Evolutionary conservation across 1,284 basidiomycete genomes (phyloP).

Genomic region (Coniferiporia weirii): DNA sequence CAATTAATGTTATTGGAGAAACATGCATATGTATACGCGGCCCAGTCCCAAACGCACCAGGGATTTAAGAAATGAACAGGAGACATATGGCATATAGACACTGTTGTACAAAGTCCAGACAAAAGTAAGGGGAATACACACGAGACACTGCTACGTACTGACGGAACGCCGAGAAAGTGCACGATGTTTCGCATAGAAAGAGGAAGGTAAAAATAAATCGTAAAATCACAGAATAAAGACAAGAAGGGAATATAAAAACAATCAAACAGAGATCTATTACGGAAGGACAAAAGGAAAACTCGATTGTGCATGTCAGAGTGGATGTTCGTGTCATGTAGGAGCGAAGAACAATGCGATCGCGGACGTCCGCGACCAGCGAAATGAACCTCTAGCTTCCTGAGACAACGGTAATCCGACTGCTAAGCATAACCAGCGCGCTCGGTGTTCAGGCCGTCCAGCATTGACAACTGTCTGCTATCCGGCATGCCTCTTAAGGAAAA

Average conservation of each 20-base stretch:
- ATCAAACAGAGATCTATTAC: neutral
- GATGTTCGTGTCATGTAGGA: neutral
- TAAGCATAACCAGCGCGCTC: neutral
- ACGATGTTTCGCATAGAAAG: slow-evolving; percentile 8
- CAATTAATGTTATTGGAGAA: too few species aligned
- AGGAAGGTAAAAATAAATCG: neutral
- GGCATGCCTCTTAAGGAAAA: neutral
- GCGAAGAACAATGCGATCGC: slow-evolving; percentile 4
- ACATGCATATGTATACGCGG: too few species aligned
- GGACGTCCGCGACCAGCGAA: neutral
- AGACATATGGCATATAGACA: slow-evolving; percentile 6
- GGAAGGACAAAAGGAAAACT: neutral
- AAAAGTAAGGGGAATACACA: slow-evolving; percentile 3
- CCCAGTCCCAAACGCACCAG: neutral
- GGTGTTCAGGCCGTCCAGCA: slow-evolving; percentile 4
- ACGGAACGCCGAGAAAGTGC: neutral
- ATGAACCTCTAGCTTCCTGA: neutral
- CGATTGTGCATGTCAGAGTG: neutral
- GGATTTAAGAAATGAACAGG: neutral
- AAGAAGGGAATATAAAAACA: neutral
- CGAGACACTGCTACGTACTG: neutral
- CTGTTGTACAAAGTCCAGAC: slow-evolving; percentile 9
- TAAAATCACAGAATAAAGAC: neutral
- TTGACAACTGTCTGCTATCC: neutral
- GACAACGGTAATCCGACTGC: neutral